These are phyloP conservation scores for Calonectria leucothoes DNA, from an alignment of 2,329 filamentous ascomycete species.

Conservation along the genomic window DNA sequence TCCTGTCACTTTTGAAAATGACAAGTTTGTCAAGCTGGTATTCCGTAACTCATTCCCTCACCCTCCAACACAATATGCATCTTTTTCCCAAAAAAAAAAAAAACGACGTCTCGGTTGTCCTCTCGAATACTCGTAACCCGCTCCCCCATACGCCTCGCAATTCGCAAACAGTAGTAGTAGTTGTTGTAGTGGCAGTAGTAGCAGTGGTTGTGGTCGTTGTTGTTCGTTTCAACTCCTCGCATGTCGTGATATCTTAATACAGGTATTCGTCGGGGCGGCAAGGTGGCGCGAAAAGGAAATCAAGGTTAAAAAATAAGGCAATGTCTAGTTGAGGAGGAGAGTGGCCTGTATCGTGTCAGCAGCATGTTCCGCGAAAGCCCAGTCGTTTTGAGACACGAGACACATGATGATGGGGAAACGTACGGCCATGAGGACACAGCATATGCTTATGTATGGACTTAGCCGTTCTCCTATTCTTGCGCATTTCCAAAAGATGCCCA, in stretches of 20 bases:
- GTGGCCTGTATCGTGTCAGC: slow-evolving; percentile 44
- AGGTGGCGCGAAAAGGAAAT: not conserved
- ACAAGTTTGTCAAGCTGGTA: not conserved
- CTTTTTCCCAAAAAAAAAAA: not conserved
- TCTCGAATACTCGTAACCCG: slow-evolving; percentile 11
- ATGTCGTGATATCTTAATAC: slow-evolving; percentile 37
- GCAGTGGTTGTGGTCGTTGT: too few relatives aligned
- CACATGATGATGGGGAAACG: slow-evolving; percentile 43
- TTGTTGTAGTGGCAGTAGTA: too few relatives aligned
- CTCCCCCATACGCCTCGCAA: slow-evolving; percentile 18
- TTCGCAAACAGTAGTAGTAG: slow-evolving; percentile 18
- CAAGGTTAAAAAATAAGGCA: slow-evolving; percentile 19
- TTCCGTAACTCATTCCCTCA: not conserved
- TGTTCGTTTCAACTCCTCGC: slow-evolving; percentile 30
- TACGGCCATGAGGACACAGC: slow-evolving; percentile 95
- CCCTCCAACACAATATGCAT: not conserved
- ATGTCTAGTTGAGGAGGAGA: slow-evolving; percentile 51
- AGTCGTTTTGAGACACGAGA: not conserved
- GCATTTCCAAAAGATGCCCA: slow-evolving; percentile 95
- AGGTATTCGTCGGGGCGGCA: slow-evolving; percentile 25
- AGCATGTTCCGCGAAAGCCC: not conserved
- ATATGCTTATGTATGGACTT: slow-evolving; percentile 95
- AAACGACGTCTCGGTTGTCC: not conserved
- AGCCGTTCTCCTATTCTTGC: slow-evolving; percentile 92
- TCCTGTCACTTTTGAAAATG: not conserved